Evolutionary conservation across 352 stramenopile genomes (phyloP), one percentile per base, ranked within the genome.

Genomic region (Globisporangium uncinulatum): DNA sequence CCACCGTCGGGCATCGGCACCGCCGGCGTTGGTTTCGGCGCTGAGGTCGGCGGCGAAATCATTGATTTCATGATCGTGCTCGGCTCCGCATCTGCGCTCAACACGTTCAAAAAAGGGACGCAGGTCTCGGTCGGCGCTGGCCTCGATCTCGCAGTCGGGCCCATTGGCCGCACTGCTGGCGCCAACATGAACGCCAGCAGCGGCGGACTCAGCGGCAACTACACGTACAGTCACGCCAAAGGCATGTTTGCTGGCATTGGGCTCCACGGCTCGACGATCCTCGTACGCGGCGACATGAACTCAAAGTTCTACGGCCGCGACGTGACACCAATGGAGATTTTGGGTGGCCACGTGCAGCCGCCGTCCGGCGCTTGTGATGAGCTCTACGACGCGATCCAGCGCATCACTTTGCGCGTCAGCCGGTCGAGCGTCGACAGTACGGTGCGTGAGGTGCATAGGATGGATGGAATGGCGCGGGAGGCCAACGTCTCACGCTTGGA

Each of bases 1-100:
- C 73, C 86, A 19, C 86, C 86, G 1, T 94, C 83, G 31, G 83
- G 79, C 31, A 93, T 95, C 54, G 84, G 82, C 45, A 92, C 83
- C 2, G 83, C 81, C 21, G 84, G 86, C 31, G 55, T 95, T 20
- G 86, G 86, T 61, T 92, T 94, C 61, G 83, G 83, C 50, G 82
- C 82, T 4, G 82, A 94, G 58, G 87, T 92, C 45, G 86, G 86
- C 44, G 86, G 83, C 14, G 86, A 95, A 56, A 87, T 95, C 63
- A 78, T 93, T 59, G 84, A 95, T 47, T 95, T 94, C 49, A 90
- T 95, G 78, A 95, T 95, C 65, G 69, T 95, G 4, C 63, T 95
- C 43, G 82, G 83, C 67, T 94, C 86, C 0, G 62, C 57, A 4
- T 72, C 60, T 41, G 81, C 85, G 42, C 75, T 95, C 43, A 77